Conservation (phyloP, 768 basidiomycete genomes). For the Imleria badia region DNA sequence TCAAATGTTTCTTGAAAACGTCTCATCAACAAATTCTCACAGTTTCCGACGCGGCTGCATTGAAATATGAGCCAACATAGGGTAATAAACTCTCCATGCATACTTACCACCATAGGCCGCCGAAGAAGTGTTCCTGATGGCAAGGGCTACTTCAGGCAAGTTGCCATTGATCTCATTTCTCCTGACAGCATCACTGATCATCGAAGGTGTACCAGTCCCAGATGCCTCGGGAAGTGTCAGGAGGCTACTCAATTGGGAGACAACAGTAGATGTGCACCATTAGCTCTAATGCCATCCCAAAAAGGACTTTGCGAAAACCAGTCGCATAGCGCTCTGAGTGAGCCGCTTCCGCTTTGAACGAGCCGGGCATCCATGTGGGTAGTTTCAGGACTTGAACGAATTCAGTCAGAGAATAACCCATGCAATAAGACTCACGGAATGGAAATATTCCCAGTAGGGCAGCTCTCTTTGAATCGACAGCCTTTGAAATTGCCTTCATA, state of each 20-base stretch:
- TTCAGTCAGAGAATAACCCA: neutral
- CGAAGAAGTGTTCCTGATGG: constrained; percentile 21
- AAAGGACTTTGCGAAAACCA: constrained; percentile 23
- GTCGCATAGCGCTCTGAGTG: constrained; percentile 10
- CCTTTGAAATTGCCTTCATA: constrained; percentile 16
- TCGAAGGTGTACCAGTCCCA: constrained; percentile 15
- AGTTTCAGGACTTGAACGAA: constrained; percentile 20
- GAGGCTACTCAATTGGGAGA: neutral
- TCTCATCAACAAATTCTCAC: constrained; percentile 11
- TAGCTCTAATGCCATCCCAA: constrained; percentile 21
- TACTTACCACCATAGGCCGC: constrained; percentile 24
- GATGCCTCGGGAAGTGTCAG: constrained; percentile 12
- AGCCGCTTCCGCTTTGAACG: constrained; percentile 22
- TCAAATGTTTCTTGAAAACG: neutral
- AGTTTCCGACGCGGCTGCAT: constrained; percentile 27
- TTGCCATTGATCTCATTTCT: constrained; percentile 19
- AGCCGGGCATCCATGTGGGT: constrained; percentile 28
- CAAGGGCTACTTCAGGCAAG: constrained; percentile 19
- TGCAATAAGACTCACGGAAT: constrained; percentile 21
- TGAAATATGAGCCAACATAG: neutral
- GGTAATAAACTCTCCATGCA: neutral
- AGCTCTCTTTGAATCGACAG: constrained; percentile 17
- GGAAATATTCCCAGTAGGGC: constrained; percentile 26
- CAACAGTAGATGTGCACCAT: constrained; percentile 13
- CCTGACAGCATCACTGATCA: constrained; percentile 22